phyloP scores from a whole-genome alignment of 2,329 filamentous ascomycete species.

The Chaetomium sp. region DNA sequence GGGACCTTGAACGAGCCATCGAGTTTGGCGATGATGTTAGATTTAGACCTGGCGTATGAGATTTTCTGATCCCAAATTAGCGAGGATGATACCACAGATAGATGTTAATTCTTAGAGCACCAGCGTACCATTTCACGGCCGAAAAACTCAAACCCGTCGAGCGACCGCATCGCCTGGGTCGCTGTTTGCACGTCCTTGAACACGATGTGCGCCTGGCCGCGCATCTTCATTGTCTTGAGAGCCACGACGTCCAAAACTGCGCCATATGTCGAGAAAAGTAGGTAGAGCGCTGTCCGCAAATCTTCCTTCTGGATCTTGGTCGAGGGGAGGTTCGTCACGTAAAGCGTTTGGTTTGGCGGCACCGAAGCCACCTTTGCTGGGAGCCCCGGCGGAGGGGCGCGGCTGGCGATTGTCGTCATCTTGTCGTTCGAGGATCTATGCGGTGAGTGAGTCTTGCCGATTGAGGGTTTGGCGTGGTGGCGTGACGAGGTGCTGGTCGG shows the following conservation, averaged over 20 bases:
- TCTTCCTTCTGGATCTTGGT: slow-evolving; percentile 87
- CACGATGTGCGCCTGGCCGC: slow-evolving; percentile 89
- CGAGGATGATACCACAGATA: background rate
- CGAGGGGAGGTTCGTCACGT: slow-evolving; percentile 77
- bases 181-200: slow-evolving; percentile 87
- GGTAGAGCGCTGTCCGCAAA: slow-evolving; percentile 79
- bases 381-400: slow-evolving; percentile 26
- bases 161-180: slow-evolving; percentile 83
- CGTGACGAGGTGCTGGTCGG: background rate
- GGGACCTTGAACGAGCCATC: slow-evolving; percentile 82
- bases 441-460: background rate
- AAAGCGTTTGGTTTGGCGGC: slow-evolving; percentile 75
- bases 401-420: slow-evolving; percentile 30
- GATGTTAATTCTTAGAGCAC: too few relatives aligned
- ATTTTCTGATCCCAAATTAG: slow-evolving; percentile 59
- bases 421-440: slow-evolving; percentile 27
- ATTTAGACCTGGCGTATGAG: slow-evolving; percentile 83
- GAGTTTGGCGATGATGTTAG: slow-evolving; percentile 80
- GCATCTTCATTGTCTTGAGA: slow-evolving; percentile 85
- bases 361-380: slow-evolving; percentile 43
- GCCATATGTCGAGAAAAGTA: slow-evolving; percentile 89
- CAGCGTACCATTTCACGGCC: slow-evolving; percentile 71
- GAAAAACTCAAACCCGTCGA: slow-evolving; percentile 81
- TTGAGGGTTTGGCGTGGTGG: background rate
- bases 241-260: slow-evolving; percentile 87